These are phyloP conservation scores for Podaxis sp. DNA, from an alignment of 768 basidiomycete species.

Conservation along the genomic window DNA sequence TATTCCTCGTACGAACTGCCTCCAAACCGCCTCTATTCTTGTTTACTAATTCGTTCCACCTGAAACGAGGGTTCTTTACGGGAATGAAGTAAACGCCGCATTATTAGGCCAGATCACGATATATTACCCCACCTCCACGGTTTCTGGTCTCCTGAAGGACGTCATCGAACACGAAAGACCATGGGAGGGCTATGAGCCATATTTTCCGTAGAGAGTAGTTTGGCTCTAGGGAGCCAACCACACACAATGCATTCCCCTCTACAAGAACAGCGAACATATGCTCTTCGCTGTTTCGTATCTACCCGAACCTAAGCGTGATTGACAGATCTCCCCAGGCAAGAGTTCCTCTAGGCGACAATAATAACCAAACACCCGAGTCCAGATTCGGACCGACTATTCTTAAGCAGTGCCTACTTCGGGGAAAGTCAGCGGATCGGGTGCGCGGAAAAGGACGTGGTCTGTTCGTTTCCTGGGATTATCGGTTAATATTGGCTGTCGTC, in stretches of 20 bases:
- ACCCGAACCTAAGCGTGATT: neutral
- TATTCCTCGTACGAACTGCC: neutral
- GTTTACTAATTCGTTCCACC: neutral
- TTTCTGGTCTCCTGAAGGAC: neutral
- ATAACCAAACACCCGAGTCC: neutral
- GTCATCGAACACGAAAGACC: neutral
- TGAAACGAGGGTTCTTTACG: neutral
- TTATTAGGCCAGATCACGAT: neutral
- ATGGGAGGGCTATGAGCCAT: too few relatives aligned
- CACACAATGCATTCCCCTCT: too few relatives aligned
- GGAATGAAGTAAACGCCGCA: neutral
- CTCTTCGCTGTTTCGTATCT: neutral
- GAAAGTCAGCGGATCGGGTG: neutral
- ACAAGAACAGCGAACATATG: neutral
- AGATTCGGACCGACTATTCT: neutral
- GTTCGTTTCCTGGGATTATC: too few relatives aligned
- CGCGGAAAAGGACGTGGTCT: neutral
- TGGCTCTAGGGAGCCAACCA: too few relatives aligned
- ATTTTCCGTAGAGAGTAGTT: too few relatives aligned
- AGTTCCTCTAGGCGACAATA: neutral
- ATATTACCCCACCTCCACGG: neutral
- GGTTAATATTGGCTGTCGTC: neutral
- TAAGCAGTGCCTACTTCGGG: neutral
- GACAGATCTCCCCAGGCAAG: neutral
- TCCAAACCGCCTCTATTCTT: neutral